Conservation (phyloP, 306 rosid species). For the Rubus parviflorus region DNA sequence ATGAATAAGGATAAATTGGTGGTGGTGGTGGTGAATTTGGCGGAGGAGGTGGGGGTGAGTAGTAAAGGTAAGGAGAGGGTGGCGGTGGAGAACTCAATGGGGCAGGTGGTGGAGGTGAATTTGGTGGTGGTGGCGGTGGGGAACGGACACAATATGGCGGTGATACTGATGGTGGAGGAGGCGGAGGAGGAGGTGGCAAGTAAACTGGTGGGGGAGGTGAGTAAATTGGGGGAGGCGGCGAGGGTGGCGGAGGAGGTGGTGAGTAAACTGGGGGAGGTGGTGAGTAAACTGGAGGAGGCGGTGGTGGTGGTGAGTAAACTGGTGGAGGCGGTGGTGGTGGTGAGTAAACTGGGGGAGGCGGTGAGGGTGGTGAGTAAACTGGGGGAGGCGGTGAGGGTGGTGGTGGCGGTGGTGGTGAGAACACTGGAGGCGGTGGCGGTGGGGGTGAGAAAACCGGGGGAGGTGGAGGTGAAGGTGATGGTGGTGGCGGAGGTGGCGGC, state of each 20-base stretch:
- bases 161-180: conserved; percentile 39
- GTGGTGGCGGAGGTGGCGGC: too few species aligned
- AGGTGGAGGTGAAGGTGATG: too few species aligned
- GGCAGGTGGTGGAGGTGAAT: conserved; percentile 38
- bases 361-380: background rate
- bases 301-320: conserved; percentile 2
- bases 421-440: conserved; percentile 15
- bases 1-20: conserved; percentile 50
- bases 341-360: conserved; percentile 14
- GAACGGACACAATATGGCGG: conserved; percentile 35
- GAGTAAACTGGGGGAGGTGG: conserved; percentile 36
- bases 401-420: conserved; percentile 27
- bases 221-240: conserved; percentile 4
- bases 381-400: conserved; percentile 9
- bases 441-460: too few species aligned
- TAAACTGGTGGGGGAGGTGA: conserved; percentile 30
- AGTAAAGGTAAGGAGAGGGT: conserved; percentile 18
- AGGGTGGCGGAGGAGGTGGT: conserved; percentile 25
- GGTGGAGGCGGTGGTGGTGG: conserved; percentile 36
- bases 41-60: conserved; percentile 40
- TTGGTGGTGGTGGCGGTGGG: conserved; percentile 49
- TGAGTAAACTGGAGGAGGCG: conserved; percentile 11
- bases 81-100: conserved; percentile 38
- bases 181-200: conserved; percentile 18
- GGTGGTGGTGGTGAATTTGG: conserved; percentile 69